A percentile compares a stretch with the other conserved stretches of the same genome.
These are phyloP conservation scores for Nicotiana tabacum DNA, from an alignment of 257 asterid genomes.

Conservation along the genomic window DNA sequence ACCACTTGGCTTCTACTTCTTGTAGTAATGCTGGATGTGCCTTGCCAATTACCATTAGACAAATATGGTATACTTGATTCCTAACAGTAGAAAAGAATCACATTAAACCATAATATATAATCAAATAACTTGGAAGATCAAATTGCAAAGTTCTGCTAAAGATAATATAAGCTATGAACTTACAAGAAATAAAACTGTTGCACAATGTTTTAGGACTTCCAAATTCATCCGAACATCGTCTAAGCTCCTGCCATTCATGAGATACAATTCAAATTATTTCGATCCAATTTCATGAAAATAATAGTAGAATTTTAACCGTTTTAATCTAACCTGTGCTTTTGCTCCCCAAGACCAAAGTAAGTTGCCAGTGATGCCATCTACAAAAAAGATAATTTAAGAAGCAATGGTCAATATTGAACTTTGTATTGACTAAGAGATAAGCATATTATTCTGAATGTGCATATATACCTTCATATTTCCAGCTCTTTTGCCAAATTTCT, in stretches of 20 bases:
- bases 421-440: too few species aligned
- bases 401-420: not conserved
- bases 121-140: not conserved
- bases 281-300: not conserved
- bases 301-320: not conserved
- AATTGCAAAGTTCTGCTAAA: not conserved
- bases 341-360: constrained; percentile 90
- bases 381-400: not conserved
- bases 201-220: constrained; percentile 95
- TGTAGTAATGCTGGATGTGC: constrained; percentile 45
- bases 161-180: not conserved
- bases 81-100: constrained; percentile 22
- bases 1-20: constrained; percentile 72
- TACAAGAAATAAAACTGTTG: constrained; percentile 87
- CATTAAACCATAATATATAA: too few species aligned
- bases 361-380: constrained; percentile 93
- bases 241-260: constrained; percentile 56
- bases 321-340: constrained; percentile 64
- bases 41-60: constrained; percentile 33
- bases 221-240: constrained; percentile 90
- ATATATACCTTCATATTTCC: constrained; percentile 89
- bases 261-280: not conserved
- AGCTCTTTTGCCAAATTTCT: constrained; percentile 83
- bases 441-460: not conserved
- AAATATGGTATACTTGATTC: constrained; percentile 75